Conservation (phyloP, 2,329 filamentous ascomycete species). For the Alternaria tenuissima region DNA sequence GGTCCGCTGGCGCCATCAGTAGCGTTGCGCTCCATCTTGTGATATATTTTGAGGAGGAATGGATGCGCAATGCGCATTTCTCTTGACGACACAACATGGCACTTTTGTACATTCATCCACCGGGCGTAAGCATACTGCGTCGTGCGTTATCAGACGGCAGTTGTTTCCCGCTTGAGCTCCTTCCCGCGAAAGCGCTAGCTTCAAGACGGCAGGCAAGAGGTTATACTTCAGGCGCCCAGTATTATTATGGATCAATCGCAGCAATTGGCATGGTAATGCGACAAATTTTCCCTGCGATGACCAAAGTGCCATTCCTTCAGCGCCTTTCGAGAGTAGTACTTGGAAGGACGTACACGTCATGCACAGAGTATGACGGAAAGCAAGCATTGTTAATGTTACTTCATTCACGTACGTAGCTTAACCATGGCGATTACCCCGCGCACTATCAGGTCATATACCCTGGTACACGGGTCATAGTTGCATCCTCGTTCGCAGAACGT, state of each 20-base stretch:
- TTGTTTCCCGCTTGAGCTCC: not conserved
- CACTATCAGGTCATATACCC: too few species aligned
- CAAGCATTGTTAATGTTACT: not conserved
- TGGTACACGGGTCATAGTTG: not conserved
- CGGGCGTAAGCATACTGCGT: not conserved
- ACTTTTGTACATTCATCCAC: not conserved
- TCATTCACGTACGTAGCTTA: not conserved
- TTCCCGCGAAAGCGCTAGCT: not conserved
- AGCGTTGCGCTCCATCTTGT: not conserved
- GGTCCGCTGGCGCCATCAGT: not conserved
- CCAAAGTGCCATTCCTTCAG: not conserved
- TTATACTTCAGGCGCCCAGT: not conserved
- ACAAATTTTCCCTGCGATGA: not conserved
- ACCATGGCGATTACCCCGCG: not conserved
- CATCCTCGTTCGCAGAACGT: not conserved
- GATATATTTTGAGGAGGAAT: too few species aligned
- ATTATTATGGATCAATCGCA: not conserved
- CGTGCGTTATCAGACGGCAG: not conserved
- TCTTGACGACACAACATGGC: not conserved
- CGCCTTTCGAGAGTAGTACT: fast-evolving
- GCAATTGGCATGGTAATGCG: not conserved
- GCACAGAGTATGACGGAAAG: not conserved
- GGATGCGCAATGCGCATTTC: not conserved
- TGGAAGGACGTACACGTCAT: not conserved
- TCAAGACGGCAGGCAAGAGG: not conserved